Conservation (phyloP, 2,329 filamentous ascomycete genomes). For the Beauveria sp. region DNA sequence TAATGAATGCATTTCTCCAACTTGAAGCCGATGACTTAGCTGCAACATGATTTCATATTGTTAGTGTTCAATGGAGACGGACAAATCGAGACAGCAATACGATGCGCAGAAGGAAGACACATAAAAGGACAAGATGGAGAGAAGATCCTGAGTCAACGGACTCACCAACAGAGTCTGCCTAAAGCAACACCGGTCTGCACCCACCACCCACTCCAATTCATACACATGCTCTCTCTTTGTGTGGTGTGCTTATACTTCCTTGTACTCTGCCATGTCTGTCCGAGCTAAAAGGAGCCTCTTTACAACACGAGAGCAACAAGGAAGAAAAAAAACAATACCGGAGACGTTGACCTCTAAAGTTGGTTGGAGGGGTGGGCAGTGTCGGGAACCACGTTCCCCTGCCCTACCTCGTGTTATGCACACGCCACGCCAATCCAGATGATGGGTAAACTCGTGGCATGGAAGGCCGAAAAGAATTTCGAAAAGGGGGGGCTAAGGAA, state of each 20-base stretch:
- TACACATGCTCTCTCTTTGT: no score
- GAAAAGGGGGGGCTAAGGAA: background rate
- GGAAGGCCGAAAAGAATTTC: background rate
- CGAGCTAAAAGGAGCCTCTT: no score
- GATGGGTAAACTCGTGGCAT: conserved; percentile 1
- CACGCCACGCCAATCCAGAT: background rate
- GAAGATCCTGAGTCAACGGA: background rate
- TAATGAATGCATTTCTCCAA: background rate
- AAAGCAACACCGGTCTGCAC: no score
- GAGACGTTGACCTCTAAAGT: background rate
- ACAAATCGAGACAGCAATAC: background rate
- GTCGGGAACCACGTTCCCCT: background rate
- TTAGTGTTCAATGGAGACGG: background rate
- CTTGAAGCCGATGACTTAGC: background rate
- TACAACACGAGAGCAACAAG: no score
- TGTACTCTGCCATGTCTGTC: no score
- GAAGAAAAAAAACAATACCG: background rate
- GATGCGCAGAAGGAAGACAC: background rate
- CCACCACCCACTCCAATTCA: no score
- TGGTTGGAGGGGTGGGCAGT: no score
- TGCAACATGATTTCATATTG: background rate
- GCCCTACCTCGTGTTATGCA: background rate
- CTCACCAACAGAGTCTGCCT: background rate
- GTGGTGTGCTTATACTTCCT: no score
- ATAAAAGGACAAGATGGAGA: background rate